Base-by-base conservation (phyloP, 106 monocot genomes). In the Xerophyta viscosa region DNA sequence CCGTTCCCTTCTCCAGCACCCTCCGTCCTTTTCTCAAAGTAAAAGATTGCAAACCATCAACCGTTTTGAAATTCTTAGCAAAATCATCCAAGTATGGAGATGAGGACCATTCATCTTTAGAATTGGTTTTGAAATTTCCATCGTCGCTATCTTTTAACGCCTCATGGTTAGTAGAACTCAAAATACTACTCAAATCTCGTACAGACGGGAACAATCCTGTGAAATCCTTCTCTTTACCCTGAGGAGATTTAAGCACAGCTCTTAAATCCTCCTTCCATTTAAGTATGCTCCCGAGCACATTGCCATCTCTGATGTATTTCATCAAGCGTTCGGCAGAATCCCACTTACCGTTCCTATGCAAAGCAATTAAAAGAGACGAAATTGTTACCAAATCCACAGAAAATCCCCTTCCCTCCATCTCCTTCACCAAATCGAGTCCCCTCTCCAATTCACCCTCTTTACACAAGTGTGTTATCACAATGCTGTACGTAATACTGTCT, bases 351-450 rank as follows among this genome's bases (percentile, higher is more conserved):
- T 36, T 75, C 61, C 70, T 74, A 46, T 83, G 82, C 26, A 86
- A 39, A 2, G 60, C 90, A 8, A 86, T 83, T 8, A 99, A 48
- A 22, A 99, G 54, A 20, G 90, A 63, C 1, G 80, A 80, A 28
- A 86, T 63, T 0, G 86, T 90, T 2, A 90, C 77, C 60, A 90
- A 68, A 86, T 91, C 90, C 9, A 86, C 98, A 51, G 55, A 27
- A 33, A 99, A 75, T 0, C 98, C 98, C 61, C 83, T 79, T 4
- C 74, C 77, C 39, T 90, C 86, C 86, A 90, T 99, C 71, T 90
- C 98, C 73, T 67, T 72, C 29, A 80, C 80, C 69, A 99, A 65
- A 2, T 77, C 69, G 28, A 99, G 75, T 7, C 79, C 98, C 52
- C 74, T 75, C 0, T 50, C 77, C 28, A 90, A 66, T 30, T 71